Conservation (phyloP, 176 grass and related monocot genomes). For the Musa acuminata region DNA sequence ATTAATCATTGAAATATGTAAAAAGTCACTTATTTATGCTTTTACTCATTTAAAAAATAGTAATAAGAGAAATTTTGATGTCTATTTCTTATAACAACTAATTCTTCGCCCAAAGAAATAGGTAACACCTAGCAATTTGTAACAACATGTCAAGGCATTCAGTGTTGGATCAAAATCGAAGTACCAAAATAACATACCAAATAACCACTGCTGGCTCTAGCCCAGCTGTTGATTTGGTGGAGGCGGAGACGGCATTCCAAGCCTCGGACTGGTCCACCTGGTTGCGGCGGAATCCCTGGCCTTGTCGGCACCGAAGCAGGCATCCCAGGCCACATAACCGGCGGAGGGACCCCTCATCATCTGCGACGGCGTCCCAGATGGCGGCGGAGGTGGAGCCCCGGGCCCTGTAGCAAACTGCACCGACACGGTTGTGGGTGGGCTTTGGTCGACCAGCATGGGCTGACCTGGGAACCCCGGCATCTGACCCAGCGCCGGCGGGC, state of each 20-base stretch:
- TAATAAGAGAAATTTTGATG: too few relatives aligned
- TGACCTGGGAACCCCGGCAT: constrained; percentile 16
- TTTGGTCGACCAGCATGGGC: constrained; percentile 22
- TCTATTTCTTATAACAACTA: too few relatives aligned
- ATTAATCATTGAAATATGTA: too few relatives aligned
- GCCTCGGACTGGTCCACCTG: too few relatives aligned
- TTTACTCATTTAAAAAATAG: too few relatives aligned
- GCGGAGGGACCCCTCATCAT: constrained; percentile 21
- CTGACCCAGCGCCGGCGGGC: constrained; percentile 20
- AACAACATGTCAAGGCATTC: too few relatives aligned
- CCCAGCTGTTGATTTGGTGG: constrained; percentile 40
- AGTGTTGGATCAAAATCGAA: too few relatives aligned
- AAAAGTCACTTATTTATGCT: too few relatives aligned
- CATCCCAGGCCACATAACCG: constrained; percentile 13
- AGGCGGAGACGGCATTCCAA: constrained; percentile 66
- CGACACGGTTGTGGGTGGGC: constrained; percentile 35
- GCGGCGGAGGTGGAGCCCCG: constrained; percentile 43
- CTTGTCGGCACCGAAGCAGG: too few relatives aligned
- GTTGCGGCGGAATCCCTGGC: too few relatives aligned
- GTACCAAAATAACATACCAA: constrained; percentile 25
- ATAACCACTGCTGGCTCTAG: neutral
- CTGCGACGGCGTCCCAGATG: constrained; percentile 36
- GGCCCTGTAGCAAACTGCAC: constrained; percentile 55
- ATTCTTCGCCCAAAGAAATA: too few relatives aligned
- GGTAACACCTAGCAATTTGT: too few relatives aligned